Evolutionary conservation across 768 basidiomycete species (phyloP).

Genomic region (Leccinum boreale): DNA sequence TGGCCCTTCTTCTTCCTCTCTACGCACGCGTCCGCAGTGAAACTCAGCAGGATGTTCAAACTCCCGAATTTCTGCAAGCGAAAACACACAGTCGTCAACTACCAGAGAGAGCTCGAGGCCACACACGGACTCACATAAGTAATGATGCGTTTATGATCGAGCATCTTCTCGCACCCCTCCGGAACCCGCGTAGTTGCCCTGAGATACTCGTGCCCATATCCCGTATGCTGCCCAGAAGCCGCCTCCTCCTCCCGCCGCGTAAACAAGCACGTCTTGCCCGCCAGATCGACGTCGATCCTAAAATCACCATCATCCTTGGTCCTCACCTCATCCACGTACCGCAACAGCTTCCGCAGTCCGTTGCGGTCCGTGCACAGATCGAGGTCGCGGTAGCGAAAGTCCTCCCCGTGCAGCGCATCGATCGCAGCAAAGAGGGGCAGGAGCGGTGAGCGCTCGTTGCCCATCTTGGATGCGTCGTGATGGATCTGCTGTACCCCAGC

Average conservation of each 20-base stretch:
- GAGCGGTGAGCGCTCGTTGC: conserved; percentile 33
- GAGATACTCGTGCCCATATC: conserved; percentile 63
- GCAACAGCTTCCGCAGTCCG: conserved; percentile 56
- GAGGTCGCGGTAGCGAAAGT: conserved; percentile 33
- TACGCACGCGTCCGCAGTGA: conserved; percentile 49
- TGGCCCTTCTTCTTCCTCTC: conserved; percentile 5
- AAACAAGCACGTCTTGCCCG: conserved; percentile 60
- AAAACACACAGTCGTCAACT: background rate
- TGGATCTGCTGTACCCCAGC: conserved; percentile 48
- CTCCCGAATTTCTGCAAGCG: conserved; percentile 50
- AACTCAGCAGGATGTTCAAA: conserved; percentile 56
- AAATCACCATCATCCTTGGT: conserved; percentile 39
- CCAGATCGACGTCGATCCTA: conserved; percentile 66
- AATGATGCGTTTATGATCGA: conserved; percentile 62
- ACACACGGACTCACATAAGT: conserved; percentile 47
- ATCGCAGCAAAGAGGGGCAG: conserved; percentile 61
- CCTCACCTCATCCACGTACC: conserved; percentile 38
- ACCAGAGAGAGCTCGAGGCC: background rate
- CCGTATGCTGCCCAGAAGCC: conserved; percentile 26
- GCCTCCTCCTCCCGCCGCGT: conserved; percentile 51
- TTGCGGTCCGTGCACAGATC: conserved; percentile 63
- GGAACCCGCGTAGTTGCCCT: conserved; percentile 48
- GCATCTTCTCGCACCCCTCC: conserved; percentile 45
- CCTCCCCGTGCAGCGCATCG: conserved; percentile 34
- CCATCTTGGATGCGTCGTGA: conserved; percentile 51